Evolutionary conservation across 108 stramenopile genomes (phyloP).

Genomic region (Cyclotella atomus): DNA sequence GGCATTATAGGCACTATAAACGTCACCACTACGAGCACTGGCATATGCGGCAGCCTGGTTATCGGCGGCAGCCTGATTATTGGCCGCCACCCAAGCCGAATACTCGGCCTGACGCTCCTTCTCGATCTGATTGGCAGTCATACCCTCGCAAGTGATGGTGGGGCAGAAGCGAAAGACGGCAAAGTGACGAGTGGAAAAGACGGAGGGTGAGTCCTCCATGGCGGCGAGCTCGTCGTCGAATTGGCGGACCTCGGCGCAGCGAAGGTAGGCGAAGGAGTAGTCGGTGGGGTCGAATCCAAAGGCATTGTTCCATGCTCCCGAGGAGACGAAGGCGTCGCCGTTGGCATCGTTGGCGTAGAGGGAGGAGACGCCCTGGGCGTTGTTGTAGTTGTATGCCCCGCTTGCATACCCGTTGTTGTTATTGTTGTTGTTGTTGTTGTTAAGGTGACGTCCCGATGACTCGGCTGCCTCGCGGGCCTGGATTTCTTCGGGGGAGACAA

Average conservation of each 20-base stretch:
- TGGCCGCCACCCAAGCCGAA: not conserved
- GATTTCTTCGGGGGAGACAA: slow-evolving; percentile 24
- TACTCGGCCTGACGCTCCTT: slow-evolving; percentile 4
- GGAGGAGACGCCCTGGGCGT: not conserved
- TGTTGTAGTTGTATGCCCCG: slow-evolving; percentile 25
- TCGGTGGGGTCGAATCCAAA: slow-evolving; percentile 65
- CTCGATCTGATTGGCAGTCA: slow-evolving; percentile 15
- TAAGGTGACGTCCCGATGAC: not conserved
- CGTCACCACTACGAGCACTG: not conserved
- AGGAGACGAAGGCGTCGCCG: slow-evolving; percentile 28
- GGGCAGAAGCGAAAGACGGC: slow-evolving; percentile 87
- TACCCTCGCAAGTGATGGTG: slow-evolving; percentile 52
- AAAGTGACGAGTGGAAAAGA: slow-evolving; percentile 72
- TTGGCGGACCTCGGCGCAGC: slow-evolving; percentile 60
- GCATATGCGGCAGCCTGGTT: not conserved
- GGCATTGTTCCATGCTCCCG: slow-evolving; percentile 27
- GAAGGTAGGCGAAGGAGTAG: slow-evolving; percentile 80
- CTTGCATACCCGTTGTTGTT: slow-evolving; percentile 9
- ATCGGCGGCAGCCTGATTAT: not conserved
- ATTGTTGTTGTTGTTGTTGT: slow-evolving; percentile 3
- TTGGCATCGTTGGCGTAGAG: slow-evolving; percentile 18
- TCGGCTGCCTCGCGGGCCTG: slow-evolving; percentile 8
- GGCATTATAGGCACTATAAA: not conserved
- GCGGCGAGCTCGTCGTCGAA: slow-evolving; percentile 55
- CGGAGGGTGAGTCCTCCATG: slow-evolving; percentile 46